Evolutionary conservation across 352 stramenopile species (phyloP).

Genomic region (Thalassiosira exigua): DNA sequence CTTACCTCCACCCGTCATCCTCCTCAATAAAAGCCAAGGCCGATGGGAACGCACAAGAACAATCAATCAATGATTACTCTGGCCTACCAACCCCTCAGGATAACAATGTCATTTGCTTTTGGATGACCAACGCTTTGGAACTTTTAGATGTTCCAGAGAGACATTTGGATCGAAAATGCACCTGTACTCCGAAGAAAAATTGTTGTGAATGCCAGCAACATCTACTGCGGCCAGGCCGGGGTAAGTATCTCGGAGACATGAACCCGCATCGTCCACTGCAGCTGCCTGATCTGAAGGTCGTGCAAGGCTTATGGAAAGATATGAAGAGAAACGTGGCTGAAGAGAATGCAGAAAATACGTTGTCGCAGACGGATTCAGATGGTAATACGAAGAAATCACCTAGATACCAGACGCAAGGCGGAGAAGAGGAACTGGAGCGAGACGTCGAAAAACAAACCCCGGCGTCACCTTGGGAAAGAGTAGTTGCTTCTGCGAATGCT

Average conservation of each 20-base stretch:
- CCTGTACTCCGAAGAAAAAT: constrained; percentile 9
- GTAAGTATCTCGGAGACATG: constrained; percentile 40
- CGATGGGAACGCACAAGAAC: not conserved
- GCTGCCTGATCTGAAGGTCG: constrained; percentile 40
- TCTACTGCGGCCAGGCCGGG: constrained; percentile 7
- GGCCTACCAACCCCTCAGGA: constrained; percentile 13
- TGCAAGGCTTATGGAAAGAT: constrained; percentile 19
- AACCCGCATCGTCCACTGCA: constrained; percentile 43
- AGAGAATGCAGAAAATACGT: not conserved
- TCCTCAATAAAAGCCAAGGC: not conserved
- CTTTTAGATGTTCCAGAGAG: constrained; percentile 66
- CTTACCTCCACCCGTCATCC: not conserved
- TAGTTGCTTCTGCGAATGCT: constrained; percentile 34
- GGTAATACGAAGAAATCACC: too few species aligned
- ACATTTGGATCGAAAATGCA: constrained; percentile 13
- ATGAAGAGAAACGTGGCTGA: constrained; percentile 7
- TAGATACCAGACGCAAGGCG: constrained; percentile 2
- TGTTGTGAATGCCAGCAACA: not conserved
- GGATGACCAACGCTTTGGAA: constrained; percentile 76
- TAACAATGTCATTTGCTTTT: constrained; percentile 69
- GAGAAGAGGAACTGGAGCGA: not conserved
- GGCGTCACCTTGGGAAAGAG: constrained; percentile 42
- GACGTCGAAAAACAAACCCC: constrained; percentile 5
- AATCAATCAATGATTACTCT: constrained; percentile 12
- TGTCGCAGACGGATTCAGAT: not conserved